Conservation (phyloP, 2,329 filamentous ascomycete species). For the Hawksworthiomyces lignivorus region DNA sequence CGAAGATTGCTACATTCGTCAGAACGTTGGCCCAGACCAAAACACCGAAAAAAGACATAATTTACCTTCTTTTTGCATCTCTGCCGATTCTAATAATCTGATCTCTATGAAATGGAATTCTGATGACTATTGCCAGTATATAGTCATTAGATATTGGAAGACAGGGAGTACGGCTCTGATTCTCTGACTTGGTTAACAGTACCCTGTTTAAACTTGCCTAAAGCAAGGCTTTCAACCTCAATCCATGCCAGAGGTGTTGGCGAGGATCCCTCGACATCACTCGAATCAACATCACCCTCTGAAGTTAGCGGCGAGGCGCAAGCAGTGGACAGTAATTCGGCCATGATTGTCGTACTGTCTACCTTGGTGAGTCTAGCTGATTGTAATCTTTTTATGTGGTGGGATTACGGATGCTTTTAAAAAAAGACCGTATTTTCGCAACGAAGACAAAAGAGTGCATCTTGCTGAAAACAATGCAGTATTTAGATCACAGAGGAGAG, state of each 20-base stretch:
- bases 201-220: conserved; percentile 14
- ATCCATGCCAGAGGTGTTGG: conserved; percentile 8
- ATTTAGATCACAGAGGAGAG: too few relatives aligned
- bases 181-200: too few relatives aligned
- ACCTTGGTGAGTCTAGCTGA: too few relatives aligned
- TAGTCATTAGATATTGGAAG: not conserved
- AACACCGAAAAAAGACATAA: too few relatives aligned
- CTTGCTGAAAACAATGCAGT: too few relatives aligned
- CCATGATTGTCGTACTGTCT: too few relatives aligned
- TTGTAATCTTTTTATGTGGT: too few relatives aligned
- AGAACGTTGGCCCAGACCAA: not conserved
- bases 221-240: conserved; percentile 9
- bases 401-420: too few relatives aligned
- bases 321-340: too few relatives aligned
- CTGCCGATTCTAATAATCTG: conserved; percentile 21
- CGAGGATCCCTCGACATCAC: not conserved
- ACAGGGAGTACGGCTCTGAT: too few relatives aligned
- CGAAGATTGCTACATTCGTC: conserved; percentile 26
- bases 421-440: too few relatives aligned
- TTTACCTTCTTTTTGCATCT: conserved; percentile 20
- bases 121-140: conserved; percentile 10
- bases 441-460: too few relatives aligned
- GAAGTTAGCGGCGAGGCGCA: not conserved
- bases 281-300: not conserved
- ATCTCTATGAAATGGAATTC: conserved; percentile 8